Percentiles rank a stretch among this genome's conserved stretches.
Evolutionary conservation across 768 basidiomycete species (phyloP).

Genomic region (Xerocomellus amylosporus): DNA sequence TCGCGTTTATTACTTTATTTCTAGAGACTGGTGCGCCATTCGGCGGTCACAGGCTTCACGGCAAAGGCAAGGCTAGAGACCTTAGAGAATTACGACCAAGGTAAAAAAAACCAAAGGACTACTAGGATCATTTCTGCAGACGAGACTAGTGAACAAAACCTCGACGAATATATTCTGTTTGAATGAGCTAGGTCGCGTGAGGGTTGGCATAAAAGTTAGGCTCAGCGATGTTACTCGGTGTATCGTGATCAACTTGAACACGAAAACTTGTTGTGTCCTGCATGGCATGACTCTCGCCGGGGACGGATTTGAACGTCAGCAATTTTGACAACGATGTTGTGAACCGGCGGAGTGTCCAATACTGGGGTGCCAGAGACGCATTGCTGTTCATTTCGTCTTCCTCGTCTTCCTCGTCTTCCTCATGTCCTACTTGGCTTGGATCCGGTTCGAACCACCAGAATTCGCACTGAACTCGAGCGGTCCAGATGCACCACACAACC

Average conservation of each 20-base stretch:
- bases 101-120: no score
- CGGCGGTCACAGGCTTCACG: no score
- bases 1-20: background rate
- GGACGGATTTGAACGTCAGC: background rate
- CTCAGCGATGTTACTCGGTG: background rate
- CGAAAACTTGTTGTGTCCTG: background rate
- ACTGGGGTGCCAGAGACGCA: background rate
- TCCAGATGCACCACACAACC: conserved; percentile 45
- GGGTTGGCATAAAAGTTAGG: background rate
- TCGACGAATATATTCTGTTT: no score
- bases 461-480: conserved; percentile 7
- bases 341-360: background rate
- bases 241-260: background rate
- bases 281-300: background rate
- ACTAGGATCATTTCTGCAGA: no score
- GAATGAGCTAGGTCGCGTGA: background rate
- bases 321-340: background rate
- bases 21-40: no score
- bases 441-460: conserved; percentile 30
- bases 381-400: background rate
- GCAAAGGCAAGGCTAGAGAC: no score
- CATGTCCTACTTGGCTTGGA: background rate
- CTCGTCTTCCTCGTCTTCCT: background rate
- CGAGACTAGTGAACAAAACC: no score
- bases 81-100: no score